These are phyloP conservation scores for Naganishia vaughanmartiniae DNA, from an alignment of 768 basidiomycete genomes.

Conservation along the genomic window DNA sequence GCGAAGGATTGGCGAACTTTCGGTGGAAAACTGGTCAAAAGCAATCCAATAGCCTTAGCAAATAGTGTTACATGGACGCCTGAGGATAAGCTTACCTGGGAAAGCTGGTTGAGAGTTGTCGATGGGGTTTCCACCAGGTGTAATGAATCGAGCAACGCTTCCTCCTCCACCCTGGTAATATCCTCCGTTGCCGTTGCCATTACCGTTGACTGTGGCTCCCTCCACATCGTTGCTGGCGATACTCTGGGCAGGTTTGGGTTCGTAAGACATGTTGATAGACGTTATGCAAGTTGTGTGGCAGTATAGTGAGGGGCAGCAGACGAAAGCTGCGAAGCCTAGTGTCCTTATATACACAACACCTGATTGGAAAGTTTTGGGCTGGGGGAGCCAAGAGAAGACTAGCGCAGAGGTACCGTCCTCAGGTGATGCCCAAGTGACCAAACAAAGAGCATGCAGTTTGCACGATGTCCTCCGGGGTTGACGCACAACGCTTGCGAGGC, in stretches of 20 bases:
- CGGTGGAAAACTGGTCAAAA: constrained; percentile 42
- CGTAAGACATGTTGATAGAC: constrained; percentile 9
- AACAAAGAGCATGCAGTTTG: not conserved
- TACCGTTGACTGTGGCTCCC: not conserved
- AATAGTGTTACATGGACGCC: no score
- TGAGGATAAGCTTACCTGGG: constrained; percentile 31
- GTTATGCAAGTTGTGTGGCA: not conserved
- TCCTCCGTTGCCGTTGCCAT: constrained; percentile 12
- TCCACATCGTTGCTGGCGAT: constrained; percentile 10
- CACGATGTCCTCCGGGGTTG: not conserved
- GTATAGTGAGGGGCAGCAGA: not conserved
- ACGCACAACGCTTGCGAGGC: constrained; percentile 2
- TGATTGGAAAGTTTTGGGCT: constrained; percentile 23
- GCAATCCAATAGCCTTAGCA: not conserved
- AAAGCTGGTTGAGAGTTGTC: constrained; percentile 47
- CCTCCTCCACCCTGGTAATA: constrained; percentile 12
- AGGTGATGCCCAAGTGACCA: constrained; percentile 18
- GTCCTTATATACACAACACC: constrained; percentile 3
- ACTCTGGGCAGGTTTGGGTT: constrained; percentile 17
- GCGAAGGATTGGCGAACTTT: constrained; percentile 50
- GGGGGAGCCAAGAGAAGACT: not conserved
- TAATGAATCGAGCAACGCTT: constrained; percentile 39
- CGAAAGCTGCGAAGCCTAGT: not conserved
- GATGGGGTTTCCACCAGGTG: constrained; percentile 48
- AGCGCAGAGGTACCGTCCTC: not conserved